phyloP scores from a whole-genome alignment of 768 basidiomycete species.

The Tulasnella sp. region DNA sequence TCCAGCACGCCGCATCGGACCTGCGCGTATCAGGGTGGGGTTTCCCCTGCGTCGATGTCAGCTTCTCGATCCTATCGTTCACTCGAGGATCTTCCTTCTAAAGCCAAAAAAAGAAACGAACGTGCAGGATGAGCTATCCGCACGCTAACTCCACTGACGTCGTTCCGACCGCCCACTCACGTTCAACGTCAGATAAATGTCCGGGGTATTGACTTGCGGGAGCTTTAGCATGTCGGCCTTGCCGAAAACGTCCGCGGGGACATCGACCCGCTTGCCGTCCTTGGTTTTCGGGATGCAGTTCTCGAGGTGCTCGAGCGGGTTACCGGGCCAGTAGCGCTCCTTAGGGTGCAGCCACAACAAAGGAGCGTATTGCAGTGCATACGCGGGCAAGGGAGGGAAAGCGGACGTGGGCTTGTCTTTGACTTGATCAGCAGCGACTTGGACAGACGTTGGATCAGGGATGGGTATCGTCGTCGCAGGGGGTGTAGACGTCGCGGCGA shows the following conservation, averaged over 20 bases:
- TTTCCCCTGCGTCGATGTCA: constrained; percentile 6
- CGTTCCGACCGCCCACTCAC: neutral
- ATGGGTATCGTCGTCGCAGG: neutral
- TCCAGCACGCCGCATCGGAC: neutral
- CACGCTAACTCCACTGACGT: neutral
- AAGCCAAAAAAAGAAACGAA: neutral
- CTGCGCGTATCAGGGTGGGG: constrained; percentile 7
- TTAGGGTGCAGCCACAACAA: constrained; percentile 10
- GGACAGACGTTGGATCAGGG: neutral
- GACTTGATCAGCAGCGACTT: neutral
- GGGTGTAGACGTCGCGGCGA: neutral
- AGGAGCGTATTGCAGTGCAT: constrained; percentile 5
- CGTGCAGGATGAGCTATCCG: neutral
- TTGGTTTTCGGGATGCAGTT: constrained; percentile 3
- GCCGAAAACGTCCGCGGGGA: constrained; percentile 5
- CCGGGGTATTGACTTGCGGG: neutral
- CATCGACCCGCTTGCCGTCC: neutral
- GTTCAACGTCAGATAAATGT: neutral
- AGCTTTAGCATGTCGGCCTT: neutral
- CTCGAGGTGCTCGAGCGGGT: neutral
- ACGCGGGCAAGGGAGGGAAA: constrained; percentile 5
- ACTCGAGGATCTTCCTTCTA: constrained; percentile 11
- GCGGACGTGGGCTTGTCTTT: too few relatives aligned
- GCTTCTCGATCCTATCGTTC: neutral
- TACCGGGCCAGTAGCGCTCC: constrained; percentile 12